A percentile compares a stretch with the other conserved stretches of the same genome.
Conservation (phyloP, 1,284 basidiomycete genomes). For the Phellinidium pouzarii region DNA sequence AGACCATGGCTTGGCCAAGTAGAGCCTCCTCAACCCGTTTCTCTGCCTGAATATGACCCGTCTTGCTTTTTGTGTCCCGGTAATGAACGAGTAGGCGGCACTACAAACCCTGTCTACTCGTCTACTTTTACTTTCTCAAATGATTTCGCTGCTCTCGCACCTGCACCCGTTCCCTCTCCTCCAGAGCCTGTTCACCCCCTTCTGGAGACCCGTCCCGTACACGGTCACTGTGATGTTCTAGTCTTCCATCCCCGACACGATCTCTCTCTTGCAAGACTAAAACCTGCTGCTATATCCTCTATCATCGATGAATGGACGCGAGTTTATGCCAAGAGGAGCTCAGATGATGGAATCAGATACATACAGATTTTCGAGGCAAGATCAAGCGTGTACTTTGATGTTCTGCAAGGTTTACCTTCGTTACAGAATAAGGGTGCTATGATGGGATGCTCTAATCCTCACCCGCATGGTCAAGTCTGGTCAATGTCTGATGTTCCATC, state of each 20-base stretch:
- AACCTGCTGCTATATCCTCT: slow-evolving; percentile 51
- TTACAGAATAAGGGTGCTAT: slow-evolving; percentile 86
- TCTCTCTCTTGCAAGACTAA: slow-evolving; percentile 78
- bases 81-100: slow-evolving; percentile 74
- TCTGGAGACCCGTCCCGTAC: slow-evolving; percentile 63
- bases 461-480: slow-evolving; percentile 94
- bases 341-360: slow-evolving; percentile 64
- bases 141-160: slow-evolving; percentile 81
- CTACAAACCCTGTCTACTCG: slow-evolving; percentile 63
- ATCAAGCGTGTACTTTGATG: slow-evolving; percentile 17
- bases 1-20: slow-evolving; percentile 84
- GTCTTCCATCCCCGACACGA: slow-evolving; percentile 90
- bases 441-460: slow-evolving; percentile 96
- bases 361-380: slow-evolving; percentile 86
- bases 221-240: slow-evolving; percentile 86
- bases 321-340: slow-evolving; percentile 60
- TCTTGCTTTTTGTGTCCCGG: slow-evolving; percentile 90
- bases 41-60: slow-evolving; percentile 67
- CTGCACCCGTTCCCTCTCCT: slow-evolving; percentile 44
- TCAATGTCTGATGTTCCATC: slow-evolving; percentile 72
- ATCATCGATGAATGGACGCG: slow-evolving; percentile 75
- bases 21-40: slow-evolving; percentile 51
- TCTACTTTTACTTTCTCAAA: slow-evolving; percentile 76
- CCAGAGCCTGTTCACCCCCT: slow-evolving; percentile 52
- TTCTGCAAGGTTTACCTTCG: not conserved